phyloP scores from a whole-genome alignment of 768 basidiomycete species.

The Termitomyces sp. region DNA sequence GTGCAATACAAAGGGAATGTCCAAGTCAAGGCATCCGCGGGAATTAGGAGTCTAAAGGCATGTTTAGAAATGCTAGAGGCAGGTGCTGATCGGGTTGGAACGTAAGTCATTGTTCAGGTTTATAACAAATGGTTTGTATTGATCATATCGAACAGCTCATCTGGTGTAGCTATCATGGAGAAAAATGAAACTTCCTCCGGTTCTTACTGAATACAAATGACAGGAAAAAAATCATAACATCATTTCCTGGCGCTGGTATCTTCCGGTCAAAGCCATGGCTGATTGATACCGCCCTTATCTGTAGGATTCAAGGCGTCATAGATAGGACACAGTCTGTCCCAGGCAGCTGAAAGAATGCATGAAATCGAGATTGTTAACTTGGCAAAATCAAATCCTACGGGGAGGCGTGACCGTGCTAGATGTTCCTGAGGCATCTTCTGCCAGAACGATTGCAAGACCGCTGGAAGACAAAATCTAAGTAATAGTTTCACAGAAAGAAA shows the following conservation, averaged over 20 bases:
- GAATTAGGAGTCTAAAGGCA: conserved; percentile 43
- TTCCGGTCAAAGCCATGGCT: neutral
- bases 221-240: conserved; percentile 12
- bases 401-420: conserved; percentile 11
- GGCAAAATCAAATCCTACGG: conserved; percentile 8
- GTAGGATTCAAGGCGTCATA: conserved; percentile 10
- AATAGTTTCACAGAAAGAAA: neutral
- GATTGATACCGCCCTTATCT: neutral
- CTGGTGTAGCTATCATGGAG: conserved; percentile 16
- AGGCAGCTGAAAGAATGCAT: conserved; percentile 13
- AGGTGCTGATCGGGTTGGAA: conserved; percentile 52
- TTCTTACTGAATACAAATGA: neutral
- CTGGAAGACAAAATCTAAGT: conserved; percentile 8
- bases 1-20: conserved; percentile 36
- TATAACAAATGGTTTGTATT: neutral
- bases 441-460: conserved; percentile 33
- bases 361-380: neutral
- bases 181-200: neutral
- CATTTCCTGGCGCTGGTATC: neutral
- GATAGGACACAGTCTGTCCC: conserved; percentile 23
- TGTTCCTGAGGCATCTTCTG: conserved; percentile 21
- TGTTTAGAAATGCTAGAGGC: conserved; percentile 45
- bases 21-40: conserved; percentile 50
- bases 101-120: conserved; percentile 32
- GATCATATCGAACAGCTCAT: conserved; percentile 19